Evolutionary conservation across 768 basidiomycete species (phyloP).

Genomic region (Leccinum boreale): DNA sequence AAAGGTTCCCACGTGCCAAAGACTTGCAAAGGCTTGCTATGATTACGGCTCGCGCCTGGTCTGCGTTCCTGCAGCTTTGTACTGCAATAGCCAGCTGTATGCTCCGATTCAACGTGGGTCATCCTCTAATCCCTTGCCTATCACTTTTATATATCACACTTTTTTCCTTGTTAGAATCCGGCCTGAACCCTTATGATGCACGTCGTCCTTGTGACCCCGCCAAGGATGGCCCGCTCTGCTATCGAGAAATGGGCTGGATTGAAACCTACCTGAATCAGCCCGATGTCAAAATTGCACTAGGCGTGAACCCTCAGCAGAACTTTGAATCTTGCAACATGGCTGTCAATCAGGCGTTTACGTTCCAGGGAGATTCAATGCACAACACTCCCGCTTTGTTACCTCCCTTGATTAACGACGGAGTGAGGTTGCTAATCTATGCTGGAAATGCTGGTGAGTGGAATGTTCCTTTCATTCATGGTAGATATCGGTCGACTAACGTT

Average conservation of each 20-base stretch:
- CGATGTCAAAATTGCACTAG: slow-evolving; percentile 73
- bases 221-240: slow-evolving; percentile 73
- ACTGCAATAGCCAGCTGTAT: slow-evolving; percentile 76
- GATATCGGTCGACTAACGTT: slow-evolving; percentile 12
- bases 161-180: slow-evolving; percentile 44
- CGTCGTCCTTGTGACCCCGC: slow-evolving; percentile 68
- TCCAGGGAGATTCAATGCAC: slow-evolving; percentile 85
- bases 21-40: slow-evolving; percentile 71
- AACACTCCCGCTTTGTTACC: slow-evolving; percentile 78
- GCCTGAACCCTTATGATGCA: slow-evolving; percentile 88
- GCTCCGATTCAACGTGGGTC: slow-evolving; percentile 66
- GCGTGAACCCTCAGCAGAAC: slow-evolving; percentile 54
- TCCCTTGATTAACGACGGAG: slow-evolving; percentile 75
- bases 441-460: slow-evolving; percentile 66
- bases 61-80: slow-evolving; percentile 71
- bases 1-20: slow-evolving; percentile 73
- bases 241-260: slow-evolving; percentile 80
- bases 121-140: background rate
- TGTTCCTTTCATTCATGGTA: background rate
- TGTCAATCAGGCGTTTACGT: slow-evolving; percentile 75
- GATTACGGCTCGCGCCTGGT: slow-evolving; percentile 53
- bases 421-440: slow-evolving; percentile 86
- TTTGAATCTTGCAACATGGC: slow-evolving; percentile 77
- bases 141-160: background rate
- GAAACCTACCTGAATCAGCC: slow-evolving; percentile 85